Evolutionary conservation across 1,284 basidiomycete species (phyloP), one percentile per base, ranked within the genome.

Genomic region (Trichosporon coremiiforme): DNA sequence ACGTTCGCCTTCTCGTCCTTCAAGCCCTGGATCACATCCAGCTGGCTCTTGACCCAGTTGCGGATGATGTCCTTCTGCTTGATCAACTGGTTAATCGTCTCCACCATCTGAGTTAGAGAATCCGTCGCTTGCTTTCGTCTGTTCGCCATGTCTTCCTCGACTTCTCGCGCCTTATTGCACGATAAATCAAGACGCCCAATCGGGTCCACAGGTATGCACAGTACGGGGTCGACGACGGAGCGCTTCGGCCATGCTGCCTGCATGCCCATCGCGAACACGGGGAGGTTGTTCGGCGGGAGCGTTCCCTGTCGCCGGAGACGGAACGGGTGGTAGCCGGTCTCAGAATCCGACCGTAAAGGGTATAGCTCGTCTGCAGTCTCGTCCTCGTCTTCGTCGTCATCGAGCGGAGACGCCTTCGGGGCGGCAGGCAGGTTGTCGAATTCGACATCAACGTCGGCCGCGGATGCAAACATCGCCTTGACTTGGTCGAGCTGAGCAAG

Each of bases 401-500:
- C 15, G 13, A 60, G 31, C 2, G 41, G 41, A 15, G 33, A 10
- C 29, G 45, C 8, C 13, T 38, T 38, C n/a, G 50, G 5, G 25
- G 53, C 10, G 53, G 62, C 4, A 74, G 66, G 15, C 13, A 78
- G 69, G 13, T 67, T 53, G 4, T 73, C 67, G 68, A 75, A 80
- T 25, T 69, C 29, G 20, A 75, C 47, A 3, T 79, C 75, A n/a
- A 81, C 69, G 17, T 78, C 78, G 1, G 75, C 74, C 9, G 75
- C 68, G 9, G 76, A 72, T 53, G 65, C 64, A 38, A 78, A 74
- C 12, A 75, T 73, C 5, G 71, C 62, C 36, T 66, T n/a, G 2
- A 78, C 62, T 22, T 76, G 77, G 63, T 77, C 80, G 17, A 80
- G 72, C 66, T 80, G 77, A 1, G 50, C 45, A 1, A 79, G 38